Evolutionary conservation across 352 stramenopile species (phyloP), one percentile per base, ranked within the genome.

Genomic region (Globisporangium echinulatum): DNA sequence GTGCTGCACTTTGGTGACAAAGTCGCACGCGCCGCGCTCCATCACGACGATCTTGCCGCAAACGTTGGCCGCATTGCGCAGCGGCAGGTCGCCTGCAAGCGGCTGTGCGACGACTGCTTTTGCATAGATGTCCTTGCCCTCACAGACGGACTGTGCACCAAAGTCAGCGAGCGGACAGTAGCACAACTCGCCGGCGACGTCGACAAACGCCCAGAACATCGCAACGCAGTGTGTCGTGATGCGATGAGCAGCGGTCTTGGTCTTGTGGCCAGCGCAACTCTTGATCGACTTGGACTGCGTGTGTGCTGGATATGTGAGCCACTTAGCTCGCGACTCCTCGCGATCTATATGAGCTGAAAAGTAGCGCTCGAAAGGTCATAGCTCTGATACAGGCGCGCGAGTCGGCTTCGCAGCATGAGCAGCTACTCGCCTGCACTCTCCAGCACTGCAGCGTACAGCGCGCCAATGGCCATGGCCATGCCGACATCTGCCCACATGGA

Each of bases 171-270:
- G 66, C 25, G 79, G 79, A 40, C 82, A 89, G 67, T 89, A 89
- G 56, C 70, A 71, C 15, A 85, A 66, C 56, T 79, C 54, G 1
- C 63, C 69, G n/a, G 82, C 70, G 14, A 88, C 68, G 56, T 86
- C 77, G 40, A 88, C 56, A 64, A 91, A 91, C 37, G 75, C 70
- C 77, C 80, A 89, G 56, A 88, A 86, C 82, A 91, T 91, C 17
- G 14, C 42, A 10, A 14, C 40, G 51, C 7, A 5, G 42, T 47
- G 42, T 47, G 4, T 38, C 48, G 11, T 42, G 4, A 19, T 19
- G 4, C 15, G 7, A 8, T 6, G 14, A 9, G 5, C 11, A 38
- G 14, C 51, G 37, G 13, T 10, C 36, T 5, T 15, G 14, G 17
- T 11, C 13, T 44, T 7, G 39, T 33, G 25, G 1, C 25, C 25